phyloP scores from a whole-genome alignment of 768 basidiomycete genomes.

The Suillus spraguei region DNA sequence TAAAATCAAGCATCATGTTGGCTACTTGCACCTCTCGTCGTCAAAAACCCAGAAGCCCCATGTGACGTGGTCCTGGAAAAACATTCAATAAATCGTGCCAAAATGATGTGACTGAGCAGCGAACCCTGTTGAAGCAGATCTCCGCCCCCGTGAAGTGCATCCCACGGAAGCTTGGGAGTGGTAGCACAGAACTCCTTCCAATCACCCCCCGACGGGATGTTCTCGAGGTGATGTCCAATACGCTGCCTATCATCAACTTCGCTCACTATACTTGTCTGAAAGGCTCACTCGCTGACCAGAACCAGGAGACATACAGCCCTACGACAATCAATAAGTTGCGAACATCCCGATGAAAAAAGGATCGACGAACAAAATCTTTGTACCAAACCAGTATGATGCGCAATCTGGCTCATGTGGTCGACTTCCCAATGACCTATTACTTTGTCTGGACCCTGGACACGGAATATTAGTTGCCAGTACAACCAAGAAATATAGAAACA shows the following conservation, averaged over 20 bases:
- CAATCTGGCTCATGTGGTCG: slow-evolving; percentile 31
- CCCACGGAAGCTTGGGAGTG: slow-evolving; percentile 29
- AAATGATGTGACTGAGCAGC: slow-evolving; percentile 3
- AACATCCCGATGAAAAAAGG: neutral
- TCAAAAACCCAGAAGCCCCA: slow-evolving; percentile 30
- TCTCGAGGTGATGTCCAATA: slow-evolving; percentile 31
- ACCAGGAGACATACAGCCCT: slow-evolving; percentile 9
- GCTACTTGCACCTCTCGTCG: slow-evolving; percentile 18
- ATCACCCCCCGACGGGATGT: slow-evolving; percentile 27
- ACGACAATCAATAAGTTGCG: neutral
- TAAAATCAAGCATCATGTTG: too few relatives aligned
- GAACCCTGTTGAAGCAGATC: slow-evolving; percentile 25
- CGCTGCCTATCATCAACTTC: slow-evolving; percentile 18
- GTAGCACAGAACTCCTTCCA: slow-evolving; percentile 37
- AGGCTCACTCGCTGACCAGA: slow-evolving; percentile 11
- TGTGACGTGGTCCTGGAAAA: slow-evolving; percentile 20
- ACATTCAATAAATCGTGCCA: neutral
- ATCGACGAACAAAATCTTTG: slow-evolving; percentile 20
- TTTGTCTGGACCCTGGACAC: slow-evolving; percentile 17
- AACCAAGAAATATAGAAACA: neutral
- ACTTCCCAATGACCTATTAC: slow-evolving; percentile 32
- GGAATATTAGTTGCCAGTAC: slow-evolving; percentile 1
- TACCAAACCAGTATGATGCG: slow-evolving; percentile 26
- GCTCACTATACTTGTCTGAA: neutral
- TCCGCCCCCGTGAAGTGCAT: slow-evolving; percentile 29